Base-by-base conservation (phyloP, 495 filamentous ascomycete species). In the Penicillium angulare region DNA sequence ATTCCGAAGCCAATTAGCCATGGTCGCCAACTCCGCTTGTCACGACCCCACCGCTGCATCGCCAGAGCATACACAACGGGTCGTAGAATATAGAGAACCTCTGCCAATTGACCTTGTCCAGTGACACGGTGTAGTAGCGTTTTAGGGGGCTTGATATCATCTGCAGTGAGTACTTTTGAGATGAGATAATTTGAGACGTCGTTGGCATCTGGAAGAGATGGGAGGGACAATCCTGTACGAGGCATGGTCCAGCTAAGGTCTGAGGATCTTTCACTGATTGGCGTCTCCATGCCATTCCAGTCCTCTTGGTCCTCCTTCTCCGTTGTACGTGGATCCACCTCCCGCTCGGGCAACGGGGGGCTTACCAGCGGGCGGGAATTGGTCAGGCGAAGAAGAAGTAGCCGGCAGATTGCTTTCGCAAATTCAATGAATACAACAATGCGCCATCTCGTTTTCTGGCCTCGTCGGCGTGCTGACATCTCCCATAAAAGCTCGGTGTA, bases 401-500 rank as follows among this genome's bases (percentile, higher is more conserved):
- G 68, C 39, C 90, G 80, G 67, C 92, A 96, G 10, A 95, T 49
- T 7, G 93, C 95, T 65, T 98, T 98, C 47, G 90, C 74, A 7
- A 80, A 75, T 70, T 98, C 93, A 20, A 97, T 78, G 3, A 93
- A 61, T 8, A 97, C 84, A n/a, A 97, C 83, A 1, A 95, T 83
- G 38, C 89, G 83, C 95, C 95, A 97, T 13, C 90, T 84, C 32
- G 85, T 70, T 61, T 83, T 87, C 68, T 97, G 88, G 27, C 89
- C 86, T 49, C 84, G 83, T 32, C 91, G 81, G 67, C 95, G 92
- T 26, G 92, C 92, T 7, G 86, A 77, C 84, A 87, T 87, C 69
- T 97, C 86, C 79, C 88, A 85, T 39, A 96, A 69, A 27, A 96
- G 64, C 66, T 98, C 91, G 0, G 91, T 95, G 63, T 97, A 97